Conservation (phyloP, 345 rosid genomes). For the Iberis pinnata region DNA sequence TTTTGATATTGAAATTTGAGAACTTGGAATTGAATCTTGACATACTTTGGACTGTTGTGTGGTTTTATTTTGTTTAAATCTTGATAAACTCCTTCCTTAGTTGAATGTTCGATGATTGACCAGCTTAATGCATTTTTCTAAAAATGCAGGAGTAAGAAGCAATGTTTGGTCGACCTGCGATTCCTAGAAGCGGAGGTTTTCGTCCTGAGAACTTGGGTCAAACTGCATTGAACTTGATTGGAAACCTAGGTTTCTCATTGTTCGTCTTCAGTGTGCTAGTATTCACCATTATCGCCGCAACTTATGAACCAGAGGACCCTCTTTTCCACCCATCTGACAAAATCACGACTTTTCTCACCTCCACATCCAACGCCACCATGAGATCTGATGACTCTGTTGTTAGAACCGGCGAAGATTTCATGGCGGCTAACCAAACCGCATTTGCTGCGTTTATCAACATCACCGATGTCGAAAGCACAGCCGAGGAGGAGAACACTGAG, state of each 20-base stretch:
- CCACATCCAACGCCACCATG: slow-evolving; percentile 71
- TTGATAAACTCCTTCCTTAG: too few species aligned
- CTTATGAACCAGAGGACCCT: slow-evolving; percentile 85
- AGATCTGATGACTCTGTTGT: slow-evolving; percentile 62
- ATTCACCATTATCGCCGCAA: slow-evolving; percentile 89
- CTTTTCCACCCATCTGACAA: slow-evolving; percentile 76
- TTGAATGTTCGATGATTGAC: too few species aligned
- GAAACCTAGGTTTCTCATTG: slow-evolving; percentile 76
- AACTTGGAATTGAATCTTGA: too few species aligned
- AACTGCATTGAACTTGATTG: slow-evolving; percentile 70
- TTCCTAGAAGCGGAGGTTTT: slow-evolving; percentile 50
- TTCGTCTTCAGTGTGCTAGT: slow-evolving; percentile 72
- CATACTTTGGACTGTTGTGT: too few species aligned
- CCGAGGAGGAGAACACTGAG: too few species aligned
- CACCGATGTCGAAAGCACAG: slow-evolving; percentile 49
- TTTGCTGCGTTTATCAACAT: slow-evolving; percentile 53
- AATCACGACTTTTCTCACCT: slow-evolving; percentile 73
- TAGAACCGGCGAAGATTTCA: slow-evolving; percentile 86
- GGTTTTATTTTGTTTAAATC: too few species aligned
- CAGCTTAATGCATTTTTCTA: too few species aligned
- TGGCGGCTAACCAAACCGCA: slow-evolving; percentile 62
- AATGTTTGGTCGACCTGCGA: slow-evolving; percentile 54
- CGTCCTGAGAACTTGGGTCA: slow-evolving; percentile 74
- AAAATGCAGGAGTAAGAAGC: slow-evolving; percentile 3
- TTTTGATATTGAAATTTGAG: too few species aligned